These are phyloP conservation scores for Pleurostoma richardsiae DNA, from an alignment of 2,329 filamentous ascomycete species.

Conservation along the genomic window DNA sequence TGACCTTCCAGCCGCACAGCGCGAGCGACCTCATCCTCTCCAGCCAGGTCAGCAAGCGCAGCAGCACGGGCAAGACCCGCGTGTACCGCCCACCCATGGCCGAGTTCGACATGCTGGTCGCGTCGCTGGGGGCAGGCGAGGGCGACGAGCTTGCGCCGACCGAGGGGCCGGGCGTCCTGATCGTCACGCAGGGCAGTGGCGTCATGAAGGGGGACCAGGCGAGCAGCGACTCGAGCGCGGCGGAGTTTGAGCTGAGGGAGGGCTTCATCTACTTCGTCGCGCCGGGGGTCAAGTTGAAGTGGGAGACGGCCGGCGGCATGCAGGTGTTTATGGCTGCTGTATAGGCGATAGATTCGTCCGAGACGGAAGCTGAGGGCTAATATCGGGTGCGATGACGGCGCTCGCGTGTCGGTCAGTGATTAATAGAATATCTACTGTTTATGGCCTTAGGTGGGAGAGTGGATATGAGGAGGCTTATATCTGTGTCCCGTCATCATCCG, in stretches of 20 bases:
- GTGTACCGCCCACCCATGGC: slow-evolving; percentile 63
- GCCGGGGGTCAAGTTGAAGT: slow-evolving; percentile 34
- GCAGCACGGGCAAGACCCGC: slow-evolving; percentile 54
- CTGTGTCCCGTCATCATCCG: too few relatives aligned
- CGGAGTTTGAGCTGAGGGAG: slow-evolving; percentile 48
- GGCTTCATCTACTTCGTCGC: slow-evolving; percentile 66
- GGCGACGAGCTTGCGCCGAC: slow-evolving; percentile 51
- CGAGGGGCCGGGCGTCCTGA: slow-evolving; percentile 57
- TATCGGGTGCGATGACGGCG: too few relatives aligned
- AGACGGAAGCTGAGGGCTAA: too few relatives aligned
- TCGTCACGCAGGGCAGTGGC: slow-evolving; percentile 56
- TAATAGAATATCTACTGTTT: too few relatives aligned
- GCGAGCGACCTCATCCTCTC: slow-evolving; percentile 51
- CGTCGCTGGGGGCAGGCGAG: slow-evolving; percentile 50
- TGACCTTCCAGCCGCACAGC: slow-evolving; percentile 61
- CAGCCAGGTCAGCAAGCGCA: slow-evolving; percentile 40
- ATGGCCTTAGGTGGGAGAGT: too few relatives aligned
- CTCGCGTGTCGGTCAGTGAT: too few relatives aligned
- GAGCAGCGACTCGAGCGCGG: slow-evolving; percentile 19
- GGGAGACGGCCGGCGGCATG: slow-evolving; percentile 23
- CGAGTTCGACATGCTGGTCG: slow-evolving; percentile 66
- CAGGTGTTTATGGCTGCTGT: slow-evolving; percentile 28
- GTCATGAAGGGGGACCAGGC: slow-evolving; percentile 41
- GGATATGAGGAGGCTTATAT: too few relatives aligned
- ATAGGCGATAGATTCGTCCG: too few relatives aligned